Evolutionary conservation across 2,329 filamentous ascomycete species (phyloP).

Genomic region (Xylaria hypoxylon): DNA sequence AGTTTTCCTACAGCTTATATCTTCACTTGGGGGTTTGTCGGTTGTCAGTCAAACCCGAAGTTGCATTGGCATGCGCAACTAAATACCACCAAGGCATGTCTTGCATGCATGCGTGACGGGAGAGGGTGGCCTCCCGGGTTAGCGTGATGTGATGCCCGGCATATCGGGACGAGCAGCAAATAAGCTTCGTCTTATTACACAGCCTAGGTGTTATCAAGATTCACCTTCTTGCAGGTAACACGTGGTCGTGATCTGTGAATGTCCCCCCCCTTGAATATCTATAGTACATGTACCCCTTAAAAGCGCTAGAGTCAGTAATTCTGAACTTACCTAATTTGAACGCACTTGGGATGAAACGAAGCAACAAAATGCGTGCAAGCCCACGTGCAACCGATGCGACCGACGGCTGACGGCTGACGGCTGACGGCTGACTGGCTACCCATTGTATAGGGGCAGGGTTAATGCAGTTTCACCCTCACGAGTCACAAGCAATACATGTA

Average conservation of each 20-base stretch:
- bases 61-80: conserved; percentile 29
- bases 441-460: background rate
- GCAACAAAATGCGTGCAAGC: background rate
- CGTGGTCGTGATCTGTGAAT: background rate
- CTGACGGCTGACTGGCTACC: no score
- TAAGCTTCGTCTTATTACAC: conserved; percentile 1
- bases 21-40: no score
- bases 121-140: conserved; percentile 9
- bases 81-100: conserved; percentile 31
- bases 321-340: background rate
- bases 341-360: background rate
- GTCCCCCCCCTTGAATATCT: no score
- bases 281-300: background rate
- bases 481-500: no score
- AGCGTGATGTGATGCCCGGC: conserved; percentile 19
- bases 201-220: background rate
- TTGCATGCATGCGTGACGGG: conserved; percentile 31
- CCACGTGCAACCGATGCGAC: no score
- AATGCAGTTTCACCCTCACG: background rate
- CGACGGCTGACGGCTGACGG: no score
- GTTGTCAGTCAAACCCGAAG: background rate
- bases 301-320: background rate
- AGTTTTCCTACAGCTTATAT: no score
- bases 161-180: conserved; percentile 16
- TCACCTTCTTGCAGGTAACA: background rate